Evolutionary conservation across 148 eudicot species (phyloP), one percentile per base, ranked within the genome.

Genomic region (Pouteria glomerata): DNA sequence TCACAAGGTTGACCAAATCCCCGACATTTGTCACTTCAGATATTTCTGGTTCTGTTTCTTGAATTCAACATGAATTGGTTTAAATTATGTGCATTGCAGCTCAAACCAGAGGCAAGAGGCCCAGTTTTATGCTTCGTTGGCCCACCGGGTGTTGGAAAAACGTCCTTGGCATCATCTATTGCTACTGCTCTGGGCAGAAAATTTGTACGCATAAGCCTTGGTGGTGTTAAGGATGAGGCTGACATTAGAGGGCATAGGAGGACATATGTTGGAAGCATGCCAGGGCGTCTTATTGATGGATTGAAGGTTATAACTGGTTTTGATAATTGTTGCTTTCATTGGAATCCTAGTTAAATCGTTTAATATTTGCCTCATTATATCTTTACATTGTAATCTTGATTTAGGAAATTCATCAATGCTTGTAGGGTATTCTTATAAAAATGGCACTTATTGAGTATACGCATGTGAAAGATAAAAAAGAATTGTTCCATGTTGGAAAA

Each of bases 171-270:
- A 33, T 80, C 99, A 77, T 96, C 99, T 12, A 92, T 96, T 85
- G 97, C 99, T 71, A 86, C 96, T 81, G 91, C 99, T 63, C 53
- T 96, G 57, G 99, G 99, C 73, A 89, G 99, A 80, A 96, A 96
- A 61, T 96, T 92, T 78, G 72, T 96, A 57, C 96, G 99, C 63
- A 88, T 96, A 66, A 90, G 97, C 64, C 96, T 96, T 69, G 99
- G 99, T 62, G 99, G 99, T 77, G 99, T 96, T 56, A 96, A 92
- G 76, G 99, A 96, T 81, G 99, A 96, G 81, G 99, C 99, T 85
- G 99, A 96, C 81, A 90, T 96, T 80, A 90, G 99, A 83, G 99
- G 99, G 76, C 99, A 96, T 77, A 87, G 99, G 66, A 85, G 99
- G 78, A 96, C 99, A 31, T 96, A 96, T 74, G 84, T 96, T 72